Evolutionary conservation across 2,329 filamentous ascomycete species (phyloP), one percentile per base, ranked within the genome.

Genomic region (Penicillium sp.): DNA sequence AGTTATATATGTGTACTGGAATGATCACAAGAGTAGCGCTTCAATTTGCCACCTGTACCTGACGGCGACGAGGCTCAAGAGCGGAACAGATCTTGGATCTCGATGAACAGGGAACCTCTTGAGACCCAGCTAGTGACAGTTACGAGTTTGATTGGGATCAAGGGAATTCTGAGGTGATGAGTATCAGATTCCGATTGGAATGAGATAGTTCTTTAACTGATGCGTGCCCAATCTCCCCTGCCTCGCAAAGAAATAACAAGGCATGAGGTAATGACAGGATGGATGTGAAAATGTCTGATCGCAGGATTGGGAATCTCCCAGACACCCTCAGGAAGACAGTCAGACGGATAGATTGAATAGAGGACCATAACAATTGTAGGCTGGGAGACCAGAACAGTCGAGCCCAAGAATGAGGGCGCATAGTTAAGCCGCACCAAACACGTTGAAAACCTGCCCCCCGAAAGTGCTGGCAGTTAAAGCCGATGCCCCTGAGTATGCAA

Each of bases 401-500:
- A 44, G 58, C 40, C 43, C 31, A 55, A 46, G 60, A 61, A 60
- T 59, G 60, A 61, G 41, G 41, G 53, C 49, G 36, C 49, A 61
- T 56, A 52, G n/a, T 41, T 24, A 19, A 35, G 9, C 27, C 18
- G 36, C 18, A 46, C 49, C 50, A 5, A 43, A 24, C 19, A 22
- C 19, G 11, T 43, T 22, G 10, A 14, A 22, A 43, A 14, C 22
- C 22, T 22, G 22, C 36, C 3, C 18, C 10, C 40, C 18, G n/a
- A 18, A 55, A 50, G 33, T 56, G 2, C 14, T 43, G 60, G 57
- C 43, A 58, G 61, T 63, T 63, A 39, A 46, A 55, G 31, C 39
- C 51, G 50, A 39, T 63, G 61, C 66, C 66, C 66, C 65, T 67
- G 66, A 66, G 61, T 59, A 63, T 65, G 64, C 58, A 62, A 51